phyloP scores from a whole-genome alignment of 257 asterid species.

The Scutellaria galericulata region DNA sequence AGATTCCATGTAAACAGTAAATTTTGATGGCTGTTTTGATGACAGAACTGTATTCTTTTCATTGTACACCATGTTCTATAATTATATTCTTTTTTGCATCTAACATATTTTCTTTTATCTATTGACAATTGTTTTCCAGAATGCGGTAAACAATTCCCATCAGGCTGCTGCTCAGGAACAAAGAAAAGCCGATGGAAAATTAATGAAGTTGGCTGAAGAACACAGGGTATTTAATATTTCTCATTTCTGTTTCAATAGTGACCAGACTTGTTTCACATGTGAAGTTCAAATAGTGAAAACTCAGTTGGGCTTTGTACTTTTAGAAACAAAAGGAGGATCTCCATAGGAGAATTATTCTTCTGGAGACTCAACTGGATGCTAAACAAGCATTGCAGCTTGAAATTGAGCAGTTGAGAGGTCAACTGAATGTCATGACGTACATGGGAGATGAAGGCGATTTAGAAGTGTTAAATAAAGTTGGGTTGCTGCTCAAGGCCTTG shows the following conservation, averaged over 20 bases:
- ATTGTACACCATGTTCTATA: constrained; percentile 19
- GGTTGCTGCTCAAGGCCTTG: constrained; percentile 55
- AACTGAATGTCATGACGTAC: constrained; percentile 65
- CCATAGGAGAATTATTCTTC: constrained; percentile 60
- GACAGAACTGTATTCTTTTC: constrained; percentile 21
- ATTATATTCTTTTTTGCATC: constrained; percentile 23
- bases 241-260: constrained; percentile 30
- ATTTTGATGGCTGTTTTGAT: not conserved
- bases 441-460: constrained; percentile 67
- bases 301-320: constrained; percentile 36
- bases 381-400: constrained; percentile 82
- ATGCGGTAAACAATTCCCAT: constrained; percentile 70
- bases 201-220: constrained; percentile 79
- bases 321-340: constrained; percentile 89
- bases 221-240: constrained; percentile 65
- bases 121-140: constrained; percentile 48
- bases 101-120: constrained; percentile 17
- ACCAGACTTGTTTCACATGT: constrained; percentile 28
- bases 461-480: constrained; percentile 66
- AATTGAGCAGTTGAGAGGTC: constrained; percentile 74
- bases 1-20: not conserved
- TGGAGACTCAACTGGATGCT: constrained; percentile 75
- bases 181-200: constrained; percentile 62
- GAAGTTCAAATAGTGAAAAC: constrained; percentile 27
- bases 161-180: constrained; percentile 74